Percentiles rank a stretch among this genome's conserved stretches.
These are phyloP conservation scores for Fistulinella prunicolor DNA, from an alignment of 768 basidiomycete species.

Conservation along the genomic window DNA sequence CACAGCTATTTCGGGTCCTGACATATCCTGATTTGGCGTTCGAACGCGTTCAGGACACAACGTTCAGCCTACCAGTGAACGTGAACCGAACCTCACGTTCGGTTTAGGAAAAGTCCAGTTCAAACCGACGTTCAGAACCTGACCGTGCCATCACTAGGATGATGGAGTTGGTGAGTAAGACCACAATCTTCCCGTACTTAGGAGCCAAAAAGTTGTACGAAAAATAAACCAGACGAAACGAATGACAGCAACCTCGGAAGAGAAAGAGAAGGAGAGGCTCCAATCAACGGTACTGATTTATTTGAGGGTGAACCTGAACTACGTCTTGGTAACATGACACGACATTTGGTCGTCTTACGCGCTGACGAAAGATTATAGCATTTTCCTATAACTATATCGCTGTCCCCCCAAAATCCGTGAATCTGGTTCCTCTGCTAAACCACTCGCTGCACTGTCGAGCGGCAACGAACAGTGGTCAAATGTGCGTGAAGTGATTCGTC, in stretches of 20 bases:
- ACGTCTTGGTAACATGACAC: conserved; percentile 60
- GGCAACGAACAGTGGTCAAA: conserved; percentile 53
- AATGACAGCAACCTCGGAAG: conserved; percentile 37
- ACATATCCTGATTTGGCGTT: not conserved
- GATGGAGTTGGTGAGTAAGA: no score
- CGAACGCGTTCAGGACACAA: not conserved
- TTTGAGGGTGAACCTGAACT: conserved; percentile 86
- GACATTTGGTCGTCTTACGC: not conserved
- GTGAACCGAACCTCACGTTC: not conserved
- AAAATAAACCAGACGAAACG: no score
- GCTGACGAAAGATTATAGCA: conserved; percentile 45
- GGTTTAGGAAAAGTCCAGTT: conserved; percentile 3
- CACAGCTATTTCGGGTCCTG: not conserved
- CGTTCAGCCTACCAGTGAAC: not conserved
- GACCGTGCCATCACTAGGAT: conserved; percentile 1
- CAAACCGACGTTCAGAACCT: conserved; percentile 3
- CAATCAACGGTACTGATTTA: conserved; percentile 51
- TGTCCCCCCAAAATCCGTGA: conserved; percentile 65
- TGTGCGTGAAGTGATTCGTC: conserved; percentile 56
- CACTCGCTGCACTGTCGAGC: conserved; percentile 8
- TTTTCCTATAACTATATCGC: conserved; percentile 79
- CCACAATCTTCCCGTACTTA: no score
- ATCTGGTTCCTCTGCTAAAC: conserved; percentile 8
- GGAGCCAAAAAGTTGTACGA: no score
- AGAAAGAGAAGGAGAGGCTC: conserved; percentile 39